Conservation (phyloP, 495 filamentous ascomycete species). For the Penicillium dipodomyicola region DNA sequence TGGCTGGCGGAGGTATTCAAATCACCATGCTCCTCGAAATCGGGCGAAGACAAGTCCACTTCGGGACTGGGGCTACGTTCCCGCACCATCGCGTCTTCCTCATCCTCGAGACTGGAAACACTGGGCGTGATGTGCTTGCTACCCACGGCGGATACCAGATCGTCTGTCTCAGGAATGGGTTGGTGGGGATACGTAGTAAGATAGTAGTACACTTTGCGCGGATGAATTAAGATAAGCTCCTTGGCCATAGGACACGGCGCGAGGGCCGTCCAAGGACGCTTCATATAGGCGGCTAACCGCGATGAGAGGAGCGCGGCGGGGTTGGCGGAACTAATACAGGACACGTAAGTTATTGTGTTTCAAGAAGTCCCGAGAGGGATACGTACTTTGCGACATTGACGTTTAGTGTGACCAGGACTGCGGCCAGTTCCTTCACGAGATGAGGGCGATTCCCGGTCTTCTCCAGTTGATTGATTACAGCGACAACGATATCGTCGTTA, state of each 20-base stretch:
- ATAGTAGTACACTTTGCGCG: slow-evolving; percentile 93
- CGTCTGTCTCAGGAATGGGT: slow-evolving; percentile 71
- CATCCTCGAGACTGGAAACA: slow-evolving; percentile 72
- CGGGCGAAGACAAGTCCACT: slow-evolving; percentile 83
- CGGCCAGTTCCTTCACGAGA: slow-evolving; percentile 88
- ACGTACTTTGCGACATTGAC: slow-evolving; percentile 88
- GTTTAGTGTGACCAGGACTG: slow-evolving; percentile 70
- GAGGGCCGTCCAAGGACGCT: slow-evolving; percentile 78
- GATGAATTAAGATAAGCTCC: slow-evolving; percentile 87
- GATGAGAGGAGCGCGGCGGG: slow-evolving; percentile 93
- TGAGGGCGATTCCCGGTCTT: slow-evolving; percentile 91
- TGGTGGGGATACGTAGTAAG: slow-evolving; percentile 81
- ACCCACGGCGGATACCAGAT: slow-evolving; percentile 43
- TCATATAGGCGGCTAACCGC: slow-evolving; percentile 81
- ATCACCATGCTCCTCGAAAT: slow-evolving; percentile 73
- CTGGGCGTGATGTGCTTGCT: slow-evolving; percentile 74
- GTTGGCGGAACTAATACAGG: slow-evolving; percentile 75
- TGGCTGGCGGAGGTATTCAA: slow-evolving; percentile 36
- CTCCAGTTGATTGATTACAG: slow-evolving; percentile 86
- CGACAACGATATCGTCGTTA: slow-evolving; percentile 92
- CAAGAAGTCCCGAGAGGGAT: not conserved
- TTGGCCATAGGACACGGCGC: slow-evolving; percentile 87
- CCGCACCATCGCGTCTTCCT: slow-evolving; percentile 67
- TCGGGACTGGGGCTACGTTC: slow-evolving; percentile 84
- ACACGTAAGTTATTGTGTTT: slow-evolving; percentile 32